These are phyloP conservation scores for Ampelocalamus luodianensis DNA, from an alignment of 176 grass and related monocot genomes.

Conservation along the genomic window DNA sequence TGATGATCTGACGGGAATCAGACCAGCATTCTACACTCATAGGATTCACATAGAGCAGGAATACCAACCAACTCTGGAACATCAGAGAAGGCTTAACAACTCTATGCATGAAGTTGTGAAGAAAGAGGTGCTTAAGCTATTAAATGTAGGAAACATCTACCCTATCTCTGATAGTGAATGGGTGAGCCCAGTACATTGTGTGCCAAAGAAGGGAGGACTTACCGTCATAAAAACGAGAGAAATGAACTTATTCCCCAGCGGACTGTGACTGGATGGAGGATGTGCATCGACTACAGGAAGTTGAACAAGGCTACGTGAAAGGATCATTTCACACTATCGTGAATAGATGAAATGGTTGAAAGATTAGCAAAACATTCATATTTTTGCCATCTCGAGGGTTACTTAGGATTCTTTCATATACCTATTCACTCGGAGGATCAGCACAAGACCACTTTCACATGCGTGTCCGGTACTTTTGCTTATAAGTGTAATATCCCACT, in stretches of 20 bases:
- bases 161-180: neutral
- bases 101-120: neutral
- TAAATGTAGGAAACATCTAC: neutral
- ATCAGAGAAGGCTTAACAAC: neutral
- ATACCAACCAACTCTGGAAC: neutral
- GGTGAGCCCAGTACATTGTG: neutral
- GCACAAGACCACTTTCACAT: neutral
- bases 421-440: neutral
- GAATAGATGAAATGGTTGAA: too few species aligned
- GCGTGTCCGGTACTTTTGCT: neutral
- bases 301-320: neutral
- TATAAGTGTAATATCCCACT: too few species aligned
- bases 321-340: neutral
- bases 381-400: neutral
- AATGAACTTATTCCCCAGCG: neutral
- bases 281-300: neutral
- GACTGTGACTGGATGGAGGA: neutral
- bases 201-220: neutral
- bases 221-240: neutral
- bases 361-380: neutral
- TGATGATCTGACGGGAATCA: too few species aligned
- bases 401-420: neutral
- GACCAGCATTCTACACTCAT: too few species aligned
- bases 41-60: too few species aligned
- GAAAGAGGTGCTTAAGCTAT: neutral